Conservation (phyloP, 1,139 yeast genomes). For the Taphrina sp. region DNA sequence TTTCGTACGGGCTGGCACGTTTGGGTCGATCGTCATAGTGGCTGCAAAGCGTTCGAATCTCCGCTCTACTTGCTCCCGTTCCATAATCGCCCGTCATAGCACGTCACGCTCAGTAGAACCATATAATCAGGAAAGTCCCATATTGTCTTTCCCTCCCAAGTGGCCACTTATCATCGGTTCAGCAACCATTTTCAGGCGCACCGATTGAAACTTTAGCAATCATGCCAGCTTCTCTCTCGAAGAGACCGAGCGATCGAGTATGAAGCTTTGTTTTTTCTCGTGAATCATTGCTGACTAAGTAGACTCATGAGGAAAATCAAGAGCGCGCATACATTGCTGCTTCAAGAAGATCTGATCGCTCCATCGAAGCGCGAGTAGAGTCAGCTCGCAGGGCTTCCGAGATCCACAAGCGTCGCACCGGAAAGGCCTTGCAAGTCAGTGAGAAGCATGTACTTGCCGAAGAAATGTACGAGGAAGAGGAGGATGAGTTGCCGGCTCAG, state of each 20-base stretch:
- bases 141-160: no score
- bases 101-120: no score
- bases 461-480: slow-evolving; percentile 33
- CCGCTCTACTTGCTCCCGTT: no score
- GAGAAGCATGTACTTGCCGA: slow-evolving; percentile 31
- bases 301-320: slow-evolving; percentile 27
- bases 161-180: no score
- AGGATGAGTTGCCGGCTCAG: slow-evolving; percentile 31
- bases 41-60: no score
- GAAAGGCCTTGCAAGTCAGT: slow-evolving; percentile 30
- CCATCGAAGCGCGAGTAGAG: slow-evolving; percentile 31
- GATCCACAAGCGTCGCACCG: slow-evolving; percentile 29
- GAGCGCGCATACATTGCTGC: slow-evolving; percentile 33
- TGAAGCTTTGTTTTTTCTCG: neutral
- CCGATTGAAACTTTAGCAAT: no score
- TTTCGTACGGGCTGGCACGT: no score
- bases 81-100: no score
- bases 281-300: slow-evolving; percentile 9
- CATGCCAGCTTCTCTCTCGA: slow-evolving; percentile 16
- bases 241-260: slow-evolving; percentile 20
- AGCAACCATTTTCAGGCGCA: no score
- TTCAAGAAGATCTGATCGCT: slow-evolving; percentile 30
- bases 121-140: no score
- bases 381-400: slow-evolving; percentile 30
- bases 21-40: no score